Conservation (phyloP, 352 stramenopile species). For the Globisporangium mamillatum region DNA sequence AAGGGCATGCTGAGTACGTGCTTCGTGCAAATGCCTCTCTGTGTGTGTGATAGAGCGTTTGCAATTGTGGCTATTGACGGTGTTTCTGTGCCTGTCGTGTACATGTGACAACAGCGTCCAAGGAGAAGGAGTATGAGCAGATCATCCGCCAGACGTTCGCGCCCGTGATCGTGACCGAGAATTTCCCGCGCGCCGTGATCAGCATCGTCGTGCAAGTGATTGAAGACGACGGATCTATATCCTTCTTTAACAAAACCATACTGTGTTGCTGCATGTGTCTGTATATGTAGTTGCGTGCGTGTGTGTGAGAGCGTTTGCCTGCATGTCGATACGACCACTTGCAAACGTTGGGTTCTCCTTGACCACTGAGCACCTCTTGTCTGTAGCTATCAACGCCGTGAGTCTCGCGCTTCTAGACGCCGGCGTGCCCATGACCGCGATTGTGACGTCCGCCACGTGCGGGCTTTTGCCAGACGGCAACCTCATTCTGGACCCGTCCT, state of each 20-base stretch:
- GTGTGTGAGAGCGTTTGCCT: background rate
- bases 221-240: constrained; percentile 79
- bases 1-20: constrained; percentile 68
- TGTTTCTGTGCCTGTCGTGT: background rate
- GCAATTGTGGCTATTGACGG: background rate
- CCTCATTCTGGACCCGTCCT: constrained; percentile 68
- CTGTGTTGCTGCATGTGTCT: constrained; percentile 19
- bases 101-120: constrained; percentile 37
- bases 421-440: constrained; percentile 66
- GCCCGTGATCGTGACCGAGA: constrained; percentile 60
- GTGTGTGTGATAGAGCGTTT: background rate
- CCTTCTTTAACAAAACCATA: constrained; percentile 25
- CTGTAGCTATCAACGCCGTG: constrained; percentile 79
- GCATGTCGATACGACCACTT: background rate
- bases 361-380: constrained; percentile 52
- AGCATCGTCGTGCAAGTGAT: constrained; percentile 86
- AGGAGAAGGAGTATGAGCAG: constrained; percentile 85
- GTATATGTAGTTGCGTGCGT: background rate
- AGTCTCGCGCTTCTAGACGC: constrained; percentile 77
- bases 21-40: background rate
- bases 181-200: constrained; percentile 80
- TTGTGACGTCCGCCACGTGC: constrained; percentile 72
- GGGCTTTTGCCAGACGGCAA: constrained; percentile 58
- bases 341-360: constrained; percentile 26
- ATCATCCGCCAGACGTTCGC: constrained; percentile 78